Percentiles rank a stretch among this genome's conserved stretches.
Evolutionary conservation across 306 rosid genomes (phyloP).

Genomic region (Quercus parvula): DNA sequence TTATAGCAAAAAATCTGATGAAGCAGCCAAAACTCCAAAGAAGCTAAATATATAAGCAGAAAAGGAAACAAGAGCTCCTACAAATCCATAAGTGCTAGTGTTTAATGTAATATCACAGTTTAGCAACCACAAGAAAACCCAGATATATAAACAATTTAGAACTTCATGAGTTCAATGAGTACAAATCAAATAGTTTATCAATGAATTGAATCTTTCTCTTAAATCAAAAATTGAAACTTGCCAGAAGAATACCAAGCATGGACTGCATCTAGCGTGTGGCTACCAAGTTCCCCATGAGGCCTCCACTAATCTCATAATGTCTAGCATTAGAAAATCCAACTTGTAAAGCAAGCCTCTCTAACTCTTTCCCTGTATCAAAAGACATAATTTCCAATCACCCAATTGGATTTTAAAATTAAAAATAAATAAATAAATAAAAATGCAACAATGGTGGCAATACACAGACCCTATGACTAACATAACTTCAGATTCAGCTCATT

Average conservation of each 20-base stretch:
- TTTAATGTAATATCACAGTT: background rate
- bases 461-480: background rate
- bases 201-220: background rate
- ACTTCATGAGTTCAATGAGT: background rate
- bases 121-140: background rate
- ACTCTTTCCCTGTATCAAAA: constrained; percentile 62
- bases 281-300: constrained; percentile 89
- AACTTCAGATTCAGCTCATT: background rate
- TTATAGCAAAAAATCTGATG: too few relatives aligned
- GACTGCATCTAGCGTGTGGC: constrained; percentile 48
- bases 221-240: background rate
- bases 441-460: background rate
- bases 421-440: background rate
- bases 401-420: background rate
- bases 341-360: constrained; percentile 77
- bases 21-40: background rate
- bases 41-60: background rate
- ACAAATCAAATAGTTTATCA: background rate
- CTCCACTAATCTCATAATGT: constrained; percentile 81
- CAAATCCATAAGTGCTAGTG: background rate
- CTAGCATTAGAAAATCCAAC: constrained; percentile 72
- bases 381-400: constrained; percentile 14
- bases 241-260: background rate
- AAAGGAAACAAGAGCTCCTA: background rate
- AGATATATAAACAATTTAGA: background rate